Base-by-base conservation (phyloP, 371 early-diverging fungal genomes). In the Mortierella sp. region DNA sequence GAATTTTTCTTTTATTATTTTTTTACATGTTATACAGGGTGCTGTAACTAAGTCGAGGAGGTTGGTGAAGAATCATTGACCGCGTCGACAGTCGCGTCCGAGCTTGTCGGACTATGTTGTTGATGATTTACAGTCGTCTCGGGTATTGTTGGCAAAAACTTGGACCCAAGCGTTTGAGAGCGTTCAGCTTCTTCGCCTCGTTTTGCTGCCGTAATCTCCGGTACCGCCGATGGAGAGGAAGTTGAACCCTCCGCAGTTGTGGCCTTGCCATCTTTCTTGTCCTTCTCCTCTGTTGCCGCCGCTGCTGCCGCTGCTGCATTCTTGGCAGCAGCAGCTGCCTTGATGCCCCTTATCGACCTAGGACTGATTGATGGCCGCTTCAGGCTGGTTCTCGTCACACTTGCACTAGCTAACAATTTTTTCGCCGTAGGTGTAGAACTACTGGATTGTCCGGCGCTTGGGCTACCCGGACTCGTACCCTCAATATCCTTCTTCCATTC, bases 401-500 rank as follows among this genome's bases (percentile, higher is more conserved):
- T 63, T 7, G 64, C 48, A 28, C 21, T 59, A n/a, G 72, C 24
- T 1, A 79, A 9, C 16, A 69, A 53, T 65, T 72, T 72, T 33
- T 58, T 72, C 61, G 61, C 11, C 3, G 77, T 53, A 1, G 66
- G 21, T 11, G 61, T 28, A 2, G 61, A 36, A 1, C 55, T 47
- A 47, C 21, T 59, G 1, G 43, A 41, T 9, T 38, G 59, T 19
- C 66, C 69, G 8, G 59, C 32, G 48, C 59, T 63, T 13, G 65
- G 62, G 22, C 67, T 64, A 32, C 70, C 70, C 0, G 77, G 72
- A 28, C 65, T 73, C 2, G 58, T 40, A 36, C 67, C 79, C 4
- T 75, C 75, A 43, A 67, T 11, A 50, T 63, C 69, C 2, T 59
- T 60, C 72, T 89, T 89, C 94, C 94, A 93, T 61, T 87, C 89